Conservation (phyloP, 2,329 filamentous ascomycete genomes). For the Botrytis fragariae region DNA sequence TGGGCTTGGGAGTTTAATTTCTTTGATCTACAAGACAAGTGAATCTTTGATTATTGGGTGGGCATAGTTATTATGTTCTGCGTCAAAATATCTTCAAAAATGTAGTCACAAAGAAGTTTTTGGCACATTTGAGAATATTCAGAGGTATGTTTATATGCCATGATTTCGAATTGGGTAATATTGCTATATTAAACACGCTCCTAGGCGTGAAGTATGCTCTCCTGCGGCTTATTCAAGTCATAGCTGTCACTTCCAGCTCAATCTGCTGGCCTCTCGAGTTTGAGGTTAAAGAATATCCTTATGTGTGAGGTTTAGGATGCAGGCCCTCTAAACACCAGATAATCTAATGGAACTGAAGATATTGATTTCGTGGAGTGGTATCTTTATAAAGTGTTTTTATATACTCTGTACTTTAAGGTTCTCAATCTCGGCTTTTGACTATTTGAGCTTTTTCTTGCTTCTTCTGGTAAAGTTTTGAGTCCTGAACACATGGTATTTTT, state of each 20-base stretch:
- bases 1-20: neutral
- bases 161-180: neutral
- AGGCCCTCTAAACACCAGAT: neutral
- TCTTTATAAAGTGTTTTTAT: neutral
- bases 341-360: neutral
- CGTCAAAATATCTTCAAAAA: neutral
- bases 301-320: neutral
- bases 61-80: neutral
- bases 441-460: neutral
- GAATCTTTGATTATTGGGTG: neutral
- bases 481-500: neutral
- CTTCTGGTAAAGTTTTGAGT: neutral
- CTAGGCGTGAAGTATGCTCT: neutral
- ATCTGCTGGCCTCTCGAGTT: neutral
- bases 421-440: neutral
- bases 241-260: neutral
- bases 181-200: neutral
- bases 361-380: neutral
- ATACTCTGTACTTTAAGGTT: neutral
- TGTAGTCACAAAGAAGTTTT: neutral
- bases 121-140: neutral
- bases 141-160: neutral
- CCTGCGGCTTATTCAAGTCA: neutral
- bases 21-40: neutral
- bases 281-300: neutral